A percentile compares a stretch with the other conserved stretches of the same genome.
Evolutionary conservation across 2,329 filamentous ascomycete species (phyloP).

Genomic region (Talaromyces funiculosus): DNA sequence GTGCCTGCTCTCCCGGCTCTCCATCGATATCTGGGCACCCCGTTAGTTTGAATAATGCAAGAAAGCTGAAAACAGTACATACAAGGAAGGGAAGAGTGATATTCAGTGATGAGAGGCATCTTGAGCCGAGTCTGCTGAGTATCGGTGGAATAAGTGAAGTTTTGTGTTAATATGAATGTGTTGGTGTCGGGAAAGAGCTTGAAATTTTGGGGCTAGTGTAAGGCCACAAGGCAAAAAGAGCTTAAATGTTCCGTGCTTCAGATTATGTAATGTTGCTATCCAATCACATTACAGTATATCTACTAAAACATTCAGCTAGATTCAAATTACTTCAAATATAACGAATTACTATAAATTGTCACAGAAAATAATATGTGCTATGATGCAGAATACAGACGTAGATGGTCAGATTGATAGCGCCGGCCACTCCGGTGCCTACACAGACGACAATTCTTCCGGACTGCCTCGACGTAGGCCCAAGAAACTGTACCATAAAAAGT

Average conservation of each 20-base stretch:
- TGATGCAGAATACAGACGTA: background rate
- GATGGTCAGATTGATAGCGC: background rate
- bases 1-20: conserved; percentile 57
- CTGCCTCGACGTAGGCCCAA: background rate
- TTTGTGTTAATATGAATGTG: background rate
- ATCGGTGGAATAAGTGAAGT: background rate
- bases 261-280: background rate
- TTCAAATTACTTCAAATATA: background rate
- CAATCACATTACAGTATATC: background rate
- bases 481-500: conserved; percentile 11
- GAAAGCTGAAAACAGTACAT: conserved; percentile 29
- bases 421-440: background rate
- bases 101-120: conserved; percentile 64
- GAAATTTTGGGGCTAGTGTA: background rate
- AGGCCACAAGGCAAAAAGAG: background rate
- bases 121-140: background rate
- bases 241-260: background rate
- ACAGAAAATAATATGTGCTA: background rate
- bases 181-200: background rate
- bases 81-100: conserved; percentile 80
- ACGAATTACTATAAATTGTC: too few species aligned
- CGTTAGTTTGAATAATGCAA: conserved; percentile 15
- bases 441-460: background rate
- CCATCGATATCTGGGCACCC: conserved; percentile 67
- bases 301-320: background rate